phyloP scores from a whole-genome alignment of 108 stramenopile species.

The Skeletonema marinoi region DNA sequence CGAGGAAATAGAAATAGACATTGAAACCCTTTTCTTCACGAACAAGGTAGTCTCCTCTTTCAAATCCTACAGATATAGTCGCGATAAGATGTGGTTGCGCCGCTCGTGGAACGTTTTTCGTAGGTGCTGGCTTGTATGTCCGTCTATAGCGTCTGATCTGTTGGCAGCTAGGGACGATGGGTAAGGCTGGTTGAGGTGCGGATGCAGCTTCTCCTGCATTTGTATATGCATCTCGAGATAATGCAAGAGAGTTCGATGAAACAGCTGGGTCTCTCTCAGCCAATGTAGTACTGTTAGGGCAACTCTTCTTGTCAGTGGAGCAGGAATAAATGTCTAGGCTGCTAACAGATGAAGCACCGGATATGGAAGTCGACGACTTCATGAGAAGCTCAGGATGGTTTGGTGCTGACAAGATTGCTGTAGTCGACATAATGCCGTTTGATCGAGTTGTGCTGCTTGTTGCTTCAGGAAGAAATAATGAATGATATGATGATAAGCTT shows the following conservation, averaged over 20 bases:
- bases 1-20: constrained; percentile 85
- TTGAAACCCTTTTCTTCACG: constrained; percentile 83
- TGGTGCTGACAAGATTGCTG: neutral
- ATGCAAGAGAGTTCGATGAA: constrained; percentile 17
- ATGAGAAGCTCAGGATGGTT: neutral
- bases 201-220: neutral
- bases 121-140: neutral
- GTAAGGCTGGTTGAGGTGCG: neutral
- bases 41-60: constrained; percentile 84
- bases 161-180: neutral
- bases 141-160: neutral
- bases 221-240: neutral
- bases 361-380: neutral
- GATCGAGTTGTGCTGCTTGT: neutral
- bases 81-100: constrained; percentile 49
- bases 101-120: constrained; percentile 2
- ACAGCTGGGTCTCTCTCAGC: neutral
- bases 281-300: neutral
- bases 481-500: too few relatives aligned
- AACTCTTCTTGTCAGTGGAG: neutral
- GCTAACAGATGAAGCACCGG: neutral
- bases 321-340: neutral
- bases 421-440: neutral
- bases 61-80: constrained; percentile 81
- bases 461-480: neutral